Conservation (phyloP, 768 basidiomycete genomes). For the Hebeloma cylindrosporum region DNA sequence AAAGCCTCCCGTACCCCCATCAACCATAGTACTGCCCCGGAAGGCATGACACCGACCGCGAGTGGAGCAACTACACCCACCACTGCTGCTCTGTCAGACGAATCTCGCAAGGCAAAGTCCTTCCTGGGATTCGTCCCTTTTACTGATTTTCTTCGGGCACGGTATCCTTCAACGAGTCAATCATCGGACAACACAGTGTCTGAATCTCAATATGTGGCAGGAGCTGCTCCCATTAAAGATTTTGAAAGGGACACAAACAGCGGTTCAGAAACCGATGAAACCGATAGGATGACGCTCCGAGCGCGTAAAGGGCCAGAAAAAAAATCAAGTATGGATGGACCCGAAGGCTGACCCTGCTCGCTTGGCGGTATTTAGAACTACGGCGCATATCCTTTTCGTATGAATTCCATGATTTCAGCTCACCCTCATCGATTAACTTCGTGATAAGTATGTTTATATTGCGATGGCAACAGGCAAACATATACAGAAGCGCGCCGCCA, state of each 20-base stretch:
- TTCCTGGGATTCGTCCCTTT: conserved; percentile 66
- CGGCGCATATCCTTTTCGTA: neutral
- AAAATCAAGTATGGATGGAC: too few relatives aligned
- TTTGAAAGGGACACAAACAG: conserved; percentile 1
- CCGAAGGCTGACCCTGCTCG: too few relatives aligned
- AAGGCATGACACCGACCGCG: conserved; percentile 43
- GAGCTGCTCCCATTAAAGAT: conserved; percentile 9
- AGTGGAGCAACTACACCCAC: conserved; percentile 65
- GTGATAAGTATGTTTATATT: neutral
- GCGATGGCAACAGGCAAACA: neutral
- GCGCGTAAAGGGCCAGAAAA: too few relatives aligned
- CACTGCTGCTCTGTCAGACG: conserved; percentile 32
- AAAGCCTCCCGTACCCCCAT: conserved; percentile 29
- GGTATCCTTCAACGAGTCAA: conserved; percentile 52
- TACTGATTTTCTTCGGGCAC: conserved; percentile 60
- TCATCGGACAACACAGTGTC: conserved; percentile 18
- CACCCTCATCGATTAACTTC: neutral
- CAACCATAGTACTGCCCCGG: conserved; percentile 20
- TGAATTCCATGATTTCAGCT: neutral
- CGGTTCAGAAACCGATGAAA: conserved; percentile 33
- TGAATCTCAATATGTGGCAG: conserved; percentile 10
- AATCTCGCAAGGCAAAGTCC: conserved; percentile 40
- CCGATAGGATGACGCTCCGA: conserved; percentile 46
- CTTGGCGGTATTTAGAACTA: too few relatives aligned
- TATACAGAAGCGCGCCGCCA: neutral